A percentile compares a stretch with the other conserved stretches of the same genome.
These are phyloP conservation scores for Pythium phragmitis DNA, from an alignment of 352 stramenopile species.

Conservation along the genomic window DNA sequence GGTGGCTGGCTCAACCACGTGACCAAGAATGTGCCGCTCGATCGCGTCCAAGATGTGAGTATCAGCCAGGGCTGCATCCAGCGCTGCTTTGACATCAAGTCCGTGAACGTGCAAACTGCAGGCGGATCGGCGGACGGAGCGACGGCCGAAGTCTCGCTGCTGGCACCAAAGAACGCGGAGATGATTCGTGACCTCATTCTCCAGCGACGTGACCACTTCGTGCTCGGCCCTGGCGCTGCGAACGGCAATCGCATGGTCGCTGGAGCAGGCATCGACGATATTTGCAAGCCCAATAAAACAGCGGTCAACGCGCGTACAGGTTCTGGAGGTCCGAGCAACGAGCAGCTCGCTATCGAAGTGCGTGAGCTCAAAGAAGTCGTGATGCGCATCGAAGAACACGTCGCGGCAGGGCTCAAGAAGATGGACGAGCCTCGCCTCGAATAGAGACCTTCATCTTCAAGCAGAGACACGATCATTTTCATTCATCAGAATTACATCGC, in stretches of 20 bases:
- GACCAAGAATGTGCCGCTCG: conserved; percentile 24
- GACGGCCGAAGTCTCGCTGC: conserved; percentile 6
- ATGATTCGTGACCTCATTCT: conserved; percentile 26
- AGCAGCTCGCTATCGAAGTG: conserved; percentile 8
- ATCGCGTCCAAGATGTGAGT: conserved; percentile 25
- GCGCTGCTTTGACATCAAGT: conserved; percentile 17
- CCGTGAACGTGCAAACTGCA: conserved; percentile 18
- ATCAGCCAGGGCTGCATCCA: conserved; percentile 25
- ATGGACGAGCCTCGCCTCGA: conserved; percentile 4
- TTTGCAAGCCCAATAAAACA: conserved; percentile 1
- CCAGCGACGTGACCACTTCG: conserved; percentile 19
- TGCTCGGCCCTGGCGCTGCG: conserved; percentile 2
- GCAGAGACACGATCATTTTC: not conserved
- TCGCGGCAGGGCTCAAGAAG: conserved; percentile 8
- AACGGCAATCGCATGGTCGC: conserved; percentile 8
- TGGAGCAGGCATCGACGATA: conserved; percentile 16
- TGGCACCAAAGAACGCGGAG: conserved; percentile 22
- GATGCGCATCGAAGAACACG: conserved; percentile 16
- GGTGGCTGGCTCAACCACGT: conserved; percentile 22
- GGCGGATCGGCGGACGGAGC: conserved; percentile 1
- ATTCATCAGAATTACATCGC: not conserved
- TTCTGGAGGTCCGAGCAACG: not conserved
- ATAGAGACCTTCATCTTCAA: not conserved
- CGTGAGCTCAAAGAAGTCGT: conserved; percentile 24
- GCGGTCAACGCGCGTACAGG: not conserved